Conservation (phyloP, 108 stramenopile genomes). For the Phaeodactylum tricornutum region DNA sequence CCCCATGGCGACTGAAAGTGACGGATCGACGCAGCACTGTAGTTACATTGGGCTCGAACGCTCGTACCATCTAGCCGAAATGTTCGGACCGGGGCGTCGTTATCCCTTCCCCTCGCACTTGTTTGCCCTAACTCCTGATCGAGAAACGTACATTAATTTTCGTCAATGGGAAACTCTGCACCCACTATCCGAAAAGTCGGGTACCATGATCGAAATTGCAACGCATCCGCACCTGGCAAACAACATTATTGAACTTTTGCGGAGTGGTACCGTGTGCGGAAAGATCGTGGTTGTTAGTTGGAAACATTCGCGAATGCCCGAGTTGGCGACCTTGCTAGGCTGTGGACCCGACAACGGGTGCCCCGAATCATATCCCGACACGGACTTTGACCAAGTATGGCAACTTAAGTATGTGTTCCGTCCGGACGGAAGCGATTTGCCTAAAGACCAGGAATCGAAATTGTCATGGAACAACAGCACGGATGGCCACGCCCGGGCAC, state of each 20-base stretch:
- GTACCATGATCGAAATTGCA: constrained; percentile 11
- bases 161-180: constrained; percentile 33
- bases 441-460: background rate
- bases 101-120: constrained; percentile 34
- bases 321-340: constrained; percentile 18
- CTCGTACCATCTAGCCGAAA: constrained; percentile 15
- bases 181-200: constrained; percentile 19
- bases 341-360: constrained; percentile 27
- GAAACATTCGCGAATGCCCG: constrained; percentile 25
- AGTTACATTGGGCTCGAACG: constrained; percentile 30
- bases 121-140: constrained; percentile 20
- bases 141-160: constrained; percentile 23
- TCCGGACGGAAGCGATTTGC: constrained; percentile 5
- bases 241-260: constrained; percentile 11
- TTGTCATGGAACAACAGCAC: background rate
- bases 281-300: constrained; percentile 24
- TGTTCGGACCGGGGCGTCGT: constrained; percentile 20
- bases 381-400: constrained; percentile 39
- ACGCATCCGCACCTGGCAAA: constrained; percentile 3
- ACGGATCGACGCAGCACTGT: constrained; percentile 35
- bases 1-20: constrained; percentile 9
- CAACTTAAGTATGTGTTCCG: constrained; percentile 42
- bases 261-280: constrained; percentile 21
- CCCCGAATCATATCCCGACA: constrained; percentile 15
- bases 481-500: background rate